Base-by-base conservation (phyloP, 2,329 filamentous ascomycete genomes). In the Phialophora verrucosa region DNA sequence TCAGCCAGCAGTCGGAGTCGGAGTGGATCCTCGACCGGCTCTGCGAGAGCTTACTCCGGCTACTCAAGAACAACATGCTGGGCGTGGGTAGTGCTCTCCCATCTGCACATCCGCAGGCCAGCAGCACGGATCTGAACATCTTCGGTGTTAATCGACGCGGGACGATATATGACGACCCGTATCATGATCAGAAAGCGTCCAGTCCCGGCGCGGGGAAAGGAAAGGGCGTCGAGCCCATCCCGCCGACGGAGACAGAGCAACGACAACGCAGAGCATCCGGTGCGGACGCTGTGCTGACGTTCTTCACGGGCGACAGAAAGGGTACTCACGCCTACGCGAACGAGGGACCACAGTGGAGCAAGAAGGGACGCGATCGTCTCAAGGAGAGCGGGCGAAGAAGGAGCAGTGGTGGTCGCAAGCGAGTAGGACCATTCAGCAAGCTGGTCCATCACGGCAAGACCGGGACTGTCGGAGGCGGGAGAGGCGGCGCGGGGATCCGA, bases 21-120 rank as follows among this genome's bases (percentile, higher is more conserved):
- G 87, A 90, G 74, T 91, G 89, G 85, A 78, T 91, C 63, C 77
- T 91, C 1, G 85, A 89, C 74, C 81, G 87, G 38, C 76, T 91
- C 12, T 88, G 86, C 73, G 88, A 90, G 76, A 90, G 87, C 74
- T 75, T 91, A 73, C 77, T 83, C 11, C 77, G 83, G n/a, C 58
- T 71, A 7, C 60, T 74, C 49, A 71, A 69, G 57, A 71, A 69
- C 55, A 68, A 70, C 38, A 68, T 62, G 65, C 59, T 68, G 17
- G 68, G 58, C 20, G 27, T 20, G 3, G 55, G 59, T 25, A 66
- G 60, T 53, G 44, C 56, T 23, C 60, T 60, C 2, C 47, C 53
- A 17, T 64, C 49, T 23, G 63, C 20, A 2, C 11, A 49, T 14
- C 56, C 57, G 17, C 47, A 32, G 14, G 49, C 63, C 50, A 58